Conservation (phyloP, 306 rosid species). For the Cyclanthera cordifolia region DNA sequence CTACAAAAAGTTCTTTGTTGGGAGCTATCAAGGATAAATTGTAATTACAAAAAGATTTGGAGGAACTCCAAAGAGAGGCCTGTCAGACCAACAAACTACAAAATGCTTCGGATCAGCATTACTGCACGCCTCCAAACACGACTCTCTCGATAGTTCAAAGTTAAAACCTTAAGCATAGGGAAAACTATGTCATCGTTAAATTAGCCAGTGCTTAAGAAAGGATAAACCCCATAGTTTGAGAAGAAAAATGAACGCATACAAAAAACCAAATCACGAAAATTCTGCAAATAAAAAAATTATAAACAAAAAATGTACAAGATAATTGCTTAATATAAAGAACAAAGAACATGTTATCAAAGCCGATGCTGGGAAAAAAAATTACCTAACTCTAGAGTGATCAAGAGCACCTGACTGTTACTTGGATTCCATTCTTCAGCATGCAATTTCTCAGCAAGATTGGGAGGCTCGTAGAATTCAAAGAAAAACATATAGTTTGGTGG, state of each 20-base stretch:
- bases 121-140: no score
- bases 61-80: no score
- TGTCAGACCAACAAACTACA: no score
- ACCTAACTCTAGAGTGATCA: slow-evolving; percentile 31
- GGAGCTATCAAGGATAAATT: no score
- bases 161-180: not conserved
- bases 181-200: not conserved
- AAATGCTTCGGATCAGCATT: no score
- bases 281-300: not conserved
- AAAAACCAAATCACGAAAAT: not conserved
- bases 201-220: not conserved
- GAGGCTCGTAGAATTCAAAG: slow-evolving; percentile 58
- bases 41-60: no score
- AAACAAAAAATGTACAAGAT: not conserved
- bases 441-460: slow-evolving; percentile 57
- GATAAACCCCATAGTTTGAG: not conserved
- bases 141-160: not conserved
- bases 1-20: no score
- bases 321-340: not conserved
- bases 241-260: not conserved
- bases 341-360: not conserved
- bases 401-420: slow-evolving; percentile 27
- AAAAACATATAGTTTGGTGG: slow-evolving; percentile 82
- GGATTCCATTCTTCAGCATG: slow-evolving; percentile 49
- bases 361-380: slow-evolving; percentile 3